Percentiles rank a stretch among this genome's conserved stretches.
Evolutionary conservation across 2,329 filamentous ascomycete genomes (phyloP).

Genomic region (Tolypocladium guangdongense): DNA sequence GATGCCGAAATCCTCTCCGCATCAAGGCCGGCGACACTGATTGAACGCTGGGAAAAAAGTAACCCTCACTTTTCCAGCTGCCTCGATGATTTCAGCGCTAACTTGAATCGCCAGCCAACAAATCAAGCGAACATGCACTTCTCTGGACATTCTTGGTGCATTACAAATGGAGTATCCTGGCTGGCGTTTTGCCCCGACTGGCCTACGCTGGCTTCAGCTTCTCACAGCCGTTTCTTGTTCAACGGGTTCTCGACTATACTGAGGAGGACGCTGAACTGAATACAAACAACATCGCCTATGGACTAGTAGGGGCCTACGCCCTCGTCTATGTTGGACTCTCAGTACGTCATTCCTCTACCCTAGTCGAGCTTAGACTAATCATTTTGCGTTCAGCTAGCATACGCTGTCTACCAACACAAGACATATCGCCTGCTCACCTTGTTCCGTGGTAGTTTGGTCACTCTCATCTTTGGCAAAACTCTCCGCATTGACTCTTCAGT

Average conservation of each 20-base stretch:
- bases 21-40: slow-evolving; percentile 5
- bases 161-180: slow-evolving; percentile 16
- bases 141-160: slow-evolving; percentile 12
- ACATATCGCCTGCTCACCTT: slow-evolving; percentile 22
- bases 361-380: background rate
- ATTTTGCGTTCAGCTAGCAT: slow-evolving; percentile 6
- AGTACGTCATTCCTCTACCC: slow-evolving; percentile 9
- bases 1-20: slow-evolving; percentile 8
- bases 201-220: slow-evolving; percentile 26
- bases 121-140: slow-evolving; percentile 11
- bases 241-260: slow-evolving; percentile 19
- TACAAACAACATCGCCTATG: slow-evolving; percentile 20
- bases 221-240: slow-evolving; percentile 31
- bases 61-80: background rate
- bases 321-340: slow-evolving; percentile 29
- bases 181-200: slow-evolving; percentile 23
- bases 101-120: slow-evolving; percentile 4
- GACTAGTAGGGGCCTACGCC: slow-evolving; percentile 26
- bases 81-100: background rate
- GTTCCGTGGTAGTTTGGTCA: slow-evolving; percentile 22
- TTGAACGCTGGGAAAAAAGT: slow-evolving; percentile 7
- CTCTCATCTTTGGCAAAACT: slow-evolving; percentile 38
- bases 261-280: slow-evolving; percentile 11
- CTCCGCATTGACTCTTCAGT: slow-evolving; percentile 17
- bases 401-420: slow-evolving; percentile 15